These are phyloP conservation scores for Xylaria hypoxylon DNA, from an alignment of 2,329 filamentous ascomycete genomes.

Conservation along the genomic window DNA sequence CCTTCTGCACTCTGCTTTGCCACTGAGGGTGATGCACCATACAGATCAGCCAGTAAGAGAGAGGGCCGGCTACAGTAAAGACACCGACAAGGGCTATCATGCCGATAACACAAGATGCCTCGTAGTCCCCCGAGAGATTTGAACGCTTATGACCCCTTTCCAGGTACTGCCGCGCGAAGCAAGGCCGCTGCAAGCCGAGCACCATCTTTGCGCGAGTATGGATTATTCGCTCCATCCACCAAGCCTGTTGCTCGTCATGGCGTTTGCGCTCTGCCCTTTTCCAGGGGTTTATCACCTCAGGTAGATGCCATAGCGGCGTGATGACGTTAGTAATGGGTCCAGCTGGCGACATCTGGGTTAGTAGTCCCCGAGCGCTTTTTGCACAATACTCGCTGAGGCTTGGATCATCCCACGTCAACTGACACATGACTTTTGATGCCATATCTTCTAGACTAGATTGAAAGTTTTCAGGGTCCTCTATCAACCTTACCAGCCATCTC, in stretches of 20 bases:
- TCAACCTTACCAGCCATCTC: constrained; percentile 62
- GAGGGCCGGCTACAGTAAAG: constrained; percentile 53
- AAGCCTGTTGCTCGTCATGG: constrained; percentile 64
- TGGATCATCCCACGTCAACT: constrained; percentile 65
- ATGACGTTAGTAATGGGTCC: constrained; percentile 68
- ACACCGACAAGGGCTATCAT: constrained; percentile 55
- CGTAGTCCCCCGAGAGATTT: constrained; percentile 49
- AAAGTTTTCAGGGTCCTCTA: constrained; percentile 64
- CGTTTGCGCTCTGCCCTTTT: constrained; percentile 64
- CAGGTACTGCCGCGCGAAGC: constrained; percentile 57
- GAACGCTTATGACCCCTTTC: constrained; percentile 52
- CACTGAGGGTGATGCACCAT: constrained; percentile 63
- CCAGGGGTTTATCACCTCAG: constrained; percentile 64
- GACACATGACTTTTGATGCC: constrained; percentile 68
- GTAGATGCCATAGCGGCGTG: constrained; percentile 66
- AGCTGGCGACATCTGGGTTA: constrained; percentile 68
- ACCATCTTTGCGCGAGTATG: constrained; percentile 55
- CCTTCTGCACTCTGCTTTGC: constrained; percentile 58
- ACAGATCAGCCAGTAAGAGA: constrained; percentile 54
- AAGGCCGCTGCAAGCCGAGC: constrained; percentile 55
- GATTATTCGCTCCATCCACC: constrained; percentile 62
- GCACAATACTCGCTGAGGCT: constrained; percentile 61
- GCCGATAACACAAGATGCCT: constrained; percentile 51
- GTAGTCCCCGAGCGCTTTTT: constrained; percentile 65
- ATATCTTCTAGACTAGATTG: constrained; percentile 65